Base-by-base conservation (phyloP, 2,329 filamentous ascomycete species). In the Neonectria coccinea region DNA sequence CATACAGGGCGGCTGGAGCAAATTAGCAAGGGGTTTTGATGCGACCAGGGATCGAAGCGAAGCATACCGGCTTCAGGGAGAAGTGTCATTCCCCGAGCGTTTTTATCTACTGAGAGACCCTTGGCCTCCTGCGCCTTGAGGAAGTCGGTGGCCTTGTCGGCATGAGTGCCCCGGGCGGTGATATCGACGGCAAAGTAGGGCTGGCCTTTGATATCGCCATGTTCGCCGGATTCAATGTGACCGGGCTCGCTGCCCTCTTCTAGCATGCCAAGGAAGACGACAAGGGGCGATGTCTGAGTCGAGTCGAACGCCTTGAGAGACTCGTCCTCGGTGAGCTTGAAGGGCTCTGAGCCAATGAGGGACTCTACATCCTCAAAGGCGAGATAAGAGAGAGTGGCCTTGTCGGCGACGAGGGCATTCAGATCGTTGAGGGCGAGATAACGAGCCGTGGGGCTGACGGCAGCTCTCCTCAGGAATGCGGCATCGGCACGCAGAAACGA, bases 161-260 rank as follows among this genome's bases (percentile, higher is more conserved):
- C 88, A 39, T 89, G 81, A 4, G 83, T 83, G 1, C 87, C 90
- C 67, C 86, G 88, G 0, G 93, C 91, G 3, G 94, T 97, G 20
- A 97, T 86, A 76, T 98, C 96, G 12, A 99, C 79, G 1, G 94
- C 95, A 76, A 98, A 99, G 80, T 90, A 97, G 1, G 96, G 94
- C 53, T 86, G 85, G 3, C 95, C 96, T 36, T 84, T 86, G 76
- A 97, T 97, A 52, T 88, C 88, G 64, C 88, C 89, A 74, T 90
- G 91, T 2, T 75, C 71, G 7, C 67, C 67, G 25, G 77, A 75
- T n/a, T 72, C 41, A 44, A 78, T 64, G 16, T 57, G 52, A 6
- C 68, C 65, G 10, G 65, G 65, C 64, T 83, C 66, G 75, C 91
- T 86, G 0, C 82, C 85, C 31, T 75, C 73, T 18, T 97, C 93